These are phyloP conservation scores for Parathielavia hyrcaniae DNA, from an alignment of 495 filamentous ascomycete genomes.

Conservation along the genomic window DNA sequence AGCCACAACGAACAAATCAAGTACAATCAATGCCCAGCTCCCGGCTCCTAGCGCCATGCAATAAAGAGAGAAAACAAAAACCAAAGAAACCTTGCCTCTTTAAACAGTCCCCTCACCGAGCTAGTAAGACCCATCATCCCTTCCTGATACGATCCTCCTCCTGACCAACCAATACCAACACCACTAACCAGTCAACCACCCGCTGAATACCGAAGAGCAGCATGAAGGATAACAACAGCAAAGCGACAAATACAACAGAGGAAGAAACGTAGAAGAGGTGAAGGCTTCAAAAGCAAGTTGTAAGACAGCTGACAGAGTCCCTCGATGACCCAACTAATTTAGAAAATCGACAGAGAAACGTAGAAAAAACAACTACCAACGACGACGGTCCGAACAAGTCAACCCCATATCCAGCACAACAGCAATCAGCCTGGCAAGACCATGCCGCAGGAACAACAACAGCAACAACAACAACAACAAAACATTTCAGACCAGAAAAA, in stretches of 20 bases:
- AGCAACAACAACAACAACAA: too few species aligned
- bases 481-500: background rate
- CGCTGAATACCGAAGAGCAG: background rate
- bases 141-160: too few species aligned
- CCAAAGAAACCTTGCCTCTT: background rate
- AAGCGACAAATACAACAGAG: background rate
- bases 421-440: too few species aligned
- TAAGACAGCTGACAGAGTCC: too few species aligned
- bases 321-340: too few species aligned
- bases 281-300: too few species aligned
- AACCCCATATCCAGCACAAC: too few species aligned
- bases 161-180: background rate
- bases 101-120: background rate
- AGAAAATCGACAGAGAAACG: too few species aligned
- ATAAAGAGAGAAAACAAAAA: background rate
- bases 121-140: background rate
- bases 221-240: background rate
- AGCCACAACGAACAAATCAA: background rate
- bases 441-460: too few species aligned
- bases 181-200: background rate
- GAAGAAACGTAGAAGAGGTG: too few species aligned
- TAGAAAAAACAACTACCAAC: too few species aligned
- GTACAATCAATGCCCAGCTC: background rate
- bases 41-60: constrained; percentile 1
- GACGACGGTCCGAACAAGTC: too few species aligned